Evolutionary conservation across 2,329 filamentous ascomycete genomes (phyloP), one percentile per base, ranked within the genome.

Genomic region (Corinectria fuckeliana): DNA sequence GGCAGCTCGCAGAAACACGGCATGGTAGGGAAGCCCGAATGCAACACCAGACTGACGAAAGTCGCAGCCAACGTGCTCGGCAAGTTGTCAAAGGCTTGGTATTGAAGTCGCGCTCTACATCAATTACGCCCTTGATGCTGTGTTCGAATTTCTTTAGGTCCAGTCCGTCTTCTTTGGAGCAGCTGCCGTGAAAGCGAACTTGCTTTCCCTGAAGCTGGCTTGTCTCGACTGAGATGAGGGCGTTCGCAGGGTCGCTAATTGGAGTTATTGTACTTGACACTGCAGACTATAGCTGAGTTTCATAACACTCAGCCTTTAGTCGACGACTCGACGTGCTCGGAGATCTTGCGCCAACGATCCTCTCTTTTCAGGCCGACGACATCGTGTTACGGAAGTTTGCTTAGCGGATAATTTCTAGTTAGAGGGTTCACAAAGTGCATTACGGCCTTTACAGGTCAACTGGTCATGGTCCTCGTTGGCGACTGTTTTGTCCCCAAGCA

Each of bases 21-120:
- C n/a, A n/a, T n/a, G n/a, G n/a, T n/a, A n/a, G n/a, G n/a, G n/a
- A n/a, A n/a, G n/a, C n/a, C n/a, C n/a, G n/a, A n/a, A n/a, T n/a
- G n/a, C n/a, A n/a, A n/a, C n/a, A n/a, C n/a, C 69, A 72, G 25
- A 73, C 70, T 13, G 58, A 67, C 71, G 34, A 72, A 71, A 3
- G 58, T 41, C 3, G 13, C 21, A 62, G 47, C 59, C 56, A 57
- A n/a, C n/a, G n/a, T n/a, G n/a, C n/a, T n/a, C n/a, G n/a, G n/a
- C n/a, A n/a, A n/a, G n/a, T n/a, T n/a, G n/a, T n/a, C n/a, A n/a
- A n/a, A n/a, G n/a, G n/a, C 3, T 38, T 44, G 0, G 30, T 14
- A 1, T 50, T 57, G n/a, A 58, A 39, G 4, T 47, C 4, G 5
- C 54, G 32, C 3, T 68, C 61, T 1, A 64, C 50, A 4, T 58